phyloP scores from a whole-genome alignment of 2,329 filamentous ascomycete genomes.

The Cladophialophora immunda region DNA sequence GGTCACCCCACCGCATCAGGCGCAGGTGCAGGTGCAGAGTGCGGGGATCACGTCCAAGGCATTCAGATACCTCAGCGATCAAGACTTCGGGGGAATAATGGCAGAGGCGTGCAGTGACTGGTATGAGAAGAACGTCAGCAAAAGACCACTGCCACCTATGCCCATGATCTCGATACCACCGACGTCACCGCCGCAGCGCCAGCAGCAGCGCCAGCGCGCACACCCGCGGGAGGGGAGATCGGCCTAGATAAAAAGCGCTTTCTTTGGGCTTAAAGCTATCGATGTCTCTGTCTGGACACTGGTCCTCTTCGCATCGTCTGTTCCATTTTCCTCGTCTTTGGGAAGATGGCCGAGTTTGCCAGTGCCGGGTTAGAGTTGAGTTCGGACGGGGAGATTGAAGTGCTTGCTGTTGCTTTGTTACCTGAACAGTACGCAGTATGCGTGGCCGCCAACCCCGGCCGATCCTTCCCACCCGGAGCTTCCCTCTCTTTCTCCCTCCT shows the following conservation, averaged over 20 bases:
- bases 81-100: neutral
- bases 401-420: too few species aligned
- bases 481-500: too few species aligned
- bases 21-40: neutral
- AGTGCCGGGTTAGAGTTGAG: too few species aligned
- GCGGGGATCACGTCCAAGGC: neutral
- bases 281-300: too few species aligned
- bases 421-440: too few species aligned
- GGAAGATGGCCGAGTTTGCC: too few species aligned
- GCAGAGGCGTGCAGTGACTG: constrained; percentile 3
- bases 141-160: neutral
- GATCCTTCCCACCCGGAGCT: too few species aligned
- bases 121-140: constrained; percentile 10
- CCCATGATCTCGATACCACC: neutral
- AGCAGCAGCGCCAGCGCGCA: neutral
- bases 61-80: neutral
- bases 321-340: too few species aligned
- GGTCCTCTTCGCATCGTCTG: too few species aligned
- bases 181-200: neutral
- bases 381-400: too few species aligned
- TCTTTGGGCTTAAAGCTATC: neutral
- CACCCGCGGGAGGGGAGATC: neutral
- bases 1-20: neutral
- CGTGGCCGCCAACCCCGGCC: too few species aligned
- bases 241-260: neutral